Base-by-base conservation (phyloP, 2,329 filamentous ascomycete species). In the Colletotrichum sp. region DNA sequence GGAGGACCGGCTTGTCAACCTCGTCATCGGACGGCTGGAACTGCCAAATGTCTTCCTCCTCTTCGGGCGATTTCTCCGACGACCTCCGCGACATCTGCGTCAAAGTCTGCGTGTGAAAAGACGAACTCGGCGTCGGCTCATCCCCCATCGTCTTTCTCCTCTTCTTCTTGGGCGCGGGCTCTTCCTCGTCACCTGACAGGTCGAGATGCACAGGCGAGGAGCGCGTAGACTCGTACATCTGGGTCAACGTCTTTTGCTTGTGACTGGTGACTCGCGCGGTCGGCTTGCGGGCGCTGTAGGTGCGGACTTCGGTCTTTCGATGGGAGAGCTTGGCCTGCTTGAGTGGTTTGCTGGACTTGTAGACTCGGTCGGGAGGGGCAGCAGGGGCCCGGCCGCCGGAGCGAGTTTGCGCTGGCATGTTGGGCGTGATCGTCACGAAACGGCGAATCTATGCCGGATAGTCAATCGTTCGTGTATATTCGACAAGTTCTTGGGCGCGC, bases 81-180 rank as follows among this genome's bases (percentile, higher is more conserved):
- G 87, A 78, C 9, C 85, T 87, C 74, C 87, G 85, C 9, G 86
- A 65, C 12, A 86, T 82, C 70, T 87, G 86, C 16, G 86, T 87
- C 71, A 87, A 77, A 5, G 86, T 87, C 74, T 87, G 86, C 16
- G 86, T 87, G 59, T 86, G 84, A 43, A 84, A 85, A 8, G 79
- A 83, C 7, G 83, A 82, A 55, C 79, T 81, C 10, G 83, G 71
- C 13, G 67, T 52, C 16, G 74, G 70, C 12, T 74, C 71, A 34
- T 84, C 84, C n/a, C 82, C 83, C 32, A 79, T 76, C 3, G 84
- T 84, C 78, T 77, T 85, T 60, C 77, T 77, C 52, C 77, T 70
- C 60, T 73, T 78, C 72, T 68, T 75, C 39, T 26, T 55, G 21
- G 65, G 71, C 24, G n/a, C 5, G 12, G 72, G 34, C 21, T 48